A percentile compares a stretch with the other conserved stretches of the same genome.
Conservation (phyloP, 371 early-diverging fungal genomes). For the Mortierella sp. region DNA sequence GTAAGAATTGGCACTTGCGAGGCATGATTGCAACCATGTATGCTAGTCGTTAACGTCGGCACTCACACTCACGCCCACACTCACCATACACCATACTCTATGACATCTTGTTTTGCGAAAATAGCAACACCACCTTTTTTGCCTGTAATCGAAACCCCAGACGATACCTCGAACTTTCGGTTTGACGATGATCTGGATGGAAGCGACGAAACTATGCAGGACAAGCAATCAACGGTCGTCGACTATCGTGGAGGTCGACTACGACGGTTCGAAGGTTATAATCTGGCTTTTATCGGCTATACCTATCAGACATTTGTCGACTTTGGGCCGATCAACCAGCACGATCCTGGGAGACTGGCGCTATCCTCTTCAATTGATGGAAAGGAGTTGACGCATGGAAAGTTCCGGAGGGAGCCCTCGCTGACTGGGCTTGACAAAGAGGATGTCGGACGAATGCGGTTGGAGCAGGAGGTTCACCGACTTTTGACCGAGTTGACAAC, state of each 20-base stretch:
- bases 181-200: conserved; percentile 76
- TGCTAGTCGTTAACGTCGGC: no score
- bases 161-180: conserved; percentile 90
- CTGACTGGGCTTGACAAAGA: conserved; percentile 50
- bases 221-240: conserved; percentile 54
- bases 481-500: conserved; percentile 31
- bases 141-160: conserved; percentile 83
- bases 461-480: conserved; percentile 53
- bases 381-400: conserved; percentile 15
- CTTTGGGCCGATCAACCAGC: conserved; percentile 9
- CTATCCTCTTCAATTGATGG: background rate
- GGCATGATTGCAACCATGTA: background rate
- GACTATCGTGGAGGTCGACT: conserved; percentile 58
- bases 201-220: conserved; percentile 48
- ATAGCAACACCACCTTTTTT: conserved; percentile 85
- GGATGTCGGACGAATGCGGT: conserved; percentile 49
- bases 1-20: conserved; percentile 36
- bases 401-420: conserved; percentile 42
- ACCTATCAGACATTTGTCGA: conserved; percentile 66
- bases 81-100: no score
- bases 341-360: background rate
- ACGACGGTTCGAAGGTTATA: conserved; percentile 74
- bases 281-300: conserved; percentile 90
- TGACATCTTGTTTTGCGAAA: no score
- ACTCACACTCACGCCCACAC: background rate